Evolutionary conservation across 495 filamentous ascomycete species (phyloP), one percentile per base, ranked within the genome.

Genomic region (Podospora didyma): DNA sequence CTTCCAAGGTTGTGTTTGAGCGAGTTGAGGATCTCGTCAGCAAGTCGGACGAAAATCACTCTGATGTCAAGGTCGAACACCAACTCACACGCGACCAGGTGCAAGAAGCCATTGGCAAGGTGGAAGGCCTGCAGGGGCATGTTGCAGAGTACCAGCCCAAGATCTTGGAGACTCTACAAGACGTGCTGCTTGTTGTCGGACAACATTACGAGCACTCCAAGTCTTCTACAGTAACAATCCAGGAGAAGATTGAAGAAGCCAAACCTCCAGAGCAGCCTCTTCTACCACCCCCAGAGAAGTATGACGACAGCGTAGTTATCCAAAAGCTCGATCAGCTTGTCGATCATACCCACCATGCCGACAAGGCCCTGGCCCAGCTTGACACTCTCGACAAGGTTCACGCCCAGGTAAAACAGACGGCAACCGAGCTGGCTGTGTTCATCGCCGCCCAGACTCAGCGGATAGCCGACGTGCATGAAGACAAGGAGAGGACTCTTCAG

Each of bases 311-410:
- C 4, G 77, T 73, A 41, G 79, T 96, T 3, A 88, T 91, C 34
- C 82, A 86, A 51, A 97, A 96, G 73, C 80, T 98, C n/a, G 86
- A 98, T 69, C 84, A 81, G 59, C 78, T 98, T 7, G 76, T 96
- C 23, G 82, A 82, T 20, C 85, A 90, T 59, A 83, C 86, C 51
- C 68, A 80, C 1, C 69, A 65, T 46, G 77, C 83, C 16, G 75
- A 76, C 54, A 81, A 82, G 59, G 74, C 81, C 2, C 79, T 83
- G 54, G 70, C 79, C 3, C 84, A 87, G 49, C 73, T 89, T 4
- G 86, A 87, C 57, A 88, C 90, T 49, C 80, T 99, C 9, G 90
- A 96, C 61, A 82, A 91, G 64, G 93, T 97, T 60, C 91, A 96
- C 66, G 79, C 87, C 63, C 87, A 96, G 58, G 91, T 99, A 44